These are phyloP conservation scores for Pulicaria dysenterica DNA, from an alignment of 129 eudicot genomes.

Conservation along the genomic window DNA sequence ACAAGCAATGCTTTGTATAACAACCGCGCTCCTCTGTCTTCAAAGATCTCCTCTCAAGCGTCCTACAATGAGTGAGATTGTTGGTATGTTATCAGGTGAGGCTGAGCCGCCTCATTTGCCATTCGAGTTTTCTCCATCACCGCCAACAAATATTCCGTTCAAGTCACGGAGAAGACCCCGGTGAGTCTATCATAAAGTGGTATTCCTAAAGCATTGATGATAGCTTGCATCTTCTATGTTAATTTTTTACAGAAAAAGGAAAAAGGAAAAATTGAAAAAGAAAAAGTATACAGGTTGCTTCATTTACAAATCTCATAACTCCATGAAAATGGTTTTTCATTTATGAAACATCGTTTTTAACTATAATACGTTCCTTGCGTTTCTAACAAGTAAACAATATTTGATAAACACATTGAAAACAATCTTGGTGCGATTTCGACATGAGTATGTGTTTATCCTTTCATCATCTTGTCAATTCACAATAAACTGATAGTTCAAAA, in stretches of 20 bases:
- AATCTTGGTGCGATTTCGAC: not conserved
- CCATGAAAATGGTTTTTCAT: constrained; percentile 25
- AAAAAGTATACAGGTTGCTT: constrained; percentile 40
- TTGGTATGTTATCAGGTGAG: constrained; percentile 79
- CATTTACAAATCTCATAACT: constrained; percentile 34
- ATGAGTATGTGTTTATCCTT: not conserved
- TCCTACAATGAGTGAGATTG: constrained; percentile 83
- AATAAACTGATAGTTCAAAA: not conserved
- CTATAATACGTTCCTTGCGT: not conserved
- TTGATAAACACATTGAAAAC: constrained; percentile 6
- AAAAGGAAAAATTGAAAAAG: constrained; percentile 22
- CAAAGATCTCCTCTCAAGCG: constrained; percentile 77
- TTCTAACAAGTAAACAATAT: not conserved
- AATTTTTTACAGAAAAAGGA: constrained; percentile 24
- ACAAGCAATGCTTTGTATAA: constrained; percentile 71
- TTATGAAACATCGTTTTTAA: not conserved
- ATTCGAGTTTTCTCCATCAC: constrained; percentile 94
- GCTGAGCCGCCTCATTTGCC: constrained; percentile 91
- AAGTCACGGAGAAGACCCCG: constrained; percentile 75
- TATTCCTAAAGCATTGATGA: constrained; percentile 32
- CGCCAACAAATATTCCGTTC: constrained; percentile 80
- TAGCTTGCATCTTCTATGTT: constrained; percentile 30
- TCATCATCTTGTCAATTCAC: not conserved
- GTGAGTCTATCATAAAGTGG: constrained; percentile 48
- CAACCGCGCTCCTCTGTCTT: constrained; percentile 79